Evolutionary conservation across 192 early-diverging fungal species (phyloP).

Genomic region (Linnemannia elongata): DNA sequence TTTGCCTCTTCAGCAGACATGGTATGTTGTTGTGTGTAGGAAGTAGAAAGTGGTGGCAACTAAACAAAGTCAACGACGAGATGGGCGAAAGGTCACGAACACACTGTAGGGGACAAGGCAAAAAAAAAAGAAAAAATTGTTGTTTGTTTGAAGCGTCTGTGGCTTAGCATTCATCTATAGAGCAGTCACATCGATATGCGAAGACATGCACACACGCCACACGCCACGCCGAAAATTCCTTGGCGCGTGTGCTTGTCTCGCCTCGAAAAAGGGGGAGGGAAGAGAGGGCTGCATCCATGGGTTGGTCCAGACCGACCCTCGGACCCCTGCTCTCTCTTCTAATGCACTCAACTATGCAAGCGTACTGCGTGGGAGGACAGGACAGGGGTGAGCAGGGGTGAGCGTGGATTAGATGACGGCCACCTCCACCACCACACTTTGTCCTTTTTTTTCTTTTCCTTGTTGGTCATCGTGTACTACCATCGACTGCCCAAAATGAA

Average conservation of each 20-base stretch:
- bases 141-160: neutral
- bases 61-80: neutral
- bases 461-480: conserved; percentile 10
- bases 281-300: neutral
- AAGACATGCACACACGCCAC: neutral
- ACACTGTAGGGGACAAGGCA: neutral
- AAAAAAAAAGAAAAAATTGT: conserved; percentile 16
- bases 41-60: neutral
- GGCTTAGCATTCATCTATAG: neutral
- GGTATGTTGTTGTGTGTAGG: conserved; percentile 11
- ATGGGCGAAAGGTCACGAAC: neutral
- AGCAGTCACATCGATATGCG: neutral
- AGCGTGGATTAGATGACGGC: neutral
- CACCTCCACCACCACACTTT: neutral
- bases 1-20: conserved; percentile 42
- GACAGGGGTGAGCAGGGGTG: neutral
- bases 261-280: neutral
- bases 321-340: neutral
- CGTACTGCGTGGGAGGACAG: neutral
- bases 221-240: neutral
- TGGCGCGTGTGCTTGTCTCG: neutral
- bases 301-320: conserved; percentile 9
- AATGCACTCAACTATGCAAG: neutral
- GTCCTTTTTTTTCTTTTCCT: neutral
- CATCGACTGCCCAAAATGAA: neutral